Conservation (phyloP, 2,329 filamentous ascomycete genomes). For the Colletotrichum shisoi region DNA sequence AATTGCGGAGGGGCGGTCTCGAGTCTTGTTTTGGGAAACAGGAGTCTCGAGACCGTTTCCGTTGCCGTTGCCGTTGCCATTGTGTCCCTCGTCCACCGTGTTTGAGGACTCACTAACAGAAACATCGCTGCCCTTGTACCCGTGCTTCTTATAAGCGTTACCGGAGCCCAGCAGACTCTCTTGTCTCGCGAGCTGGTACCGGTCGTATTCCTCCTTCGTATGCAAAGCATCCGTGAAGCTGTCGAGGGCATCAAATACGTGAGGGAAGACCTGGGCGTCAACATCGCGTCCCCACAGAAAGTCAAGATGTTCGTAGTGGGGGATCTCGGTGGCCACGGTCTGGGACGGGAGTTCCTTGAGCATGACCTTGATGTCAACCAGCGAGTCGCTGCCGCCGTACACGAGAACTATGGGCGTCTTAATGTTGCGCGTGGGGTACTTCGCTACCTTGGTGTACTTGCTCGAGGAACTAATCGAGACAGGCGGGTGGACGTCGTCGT, state of each 20-base stretch:
- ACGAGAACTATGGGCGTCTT: slow-evolving; percentile 92
- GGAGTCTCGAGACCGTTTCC: slow-evolving; percentile 28
- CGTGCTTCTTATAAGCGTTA: slow-evolving; percentile 45
- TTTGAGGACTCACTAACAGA: slow-evolving; percentile 37
- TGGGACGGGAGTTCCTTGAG: slow-evolving; percentile 83
- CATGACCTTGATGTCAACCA: slow-evolving; percentile 95
- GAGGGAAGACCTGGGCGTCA: slow-evolving; percentile 82
- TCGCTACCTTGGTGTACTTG: slow-evolving; percentile 95
- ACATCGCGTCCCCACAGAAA: slow-evolving; percentile 94
- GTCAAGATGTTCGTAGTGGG: slow-evolving; percentile 95
- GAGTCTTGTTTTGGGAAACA: slow-evolving; percentile 14
- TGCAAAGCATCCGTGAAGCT: slow-evolving; percentile 69
- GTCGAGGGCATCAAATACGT: slow-evolving; percentile 88
- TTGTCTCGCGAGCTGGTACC: slow-evolving; percentile 62
- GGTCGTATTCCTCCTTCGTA: slow-evolving; percentile 67
- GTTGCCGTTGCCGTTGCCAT: slow-evolving; percentile 3
- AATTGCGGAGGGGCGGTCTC: slow-evolving; percentile 31
- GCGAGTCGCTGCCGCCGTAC: slow-evolving; percentile 90
- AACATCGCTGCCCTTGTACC: slow-evolving; percentile 45
- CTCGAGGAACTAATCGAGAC: slow-evolving; percentile 73
- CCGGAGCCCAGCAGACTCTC: slow-evolving; percentile 57
- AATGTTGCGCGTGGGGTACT: slow-evolving; percentile 96
- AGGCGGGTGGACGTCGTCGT: slow-evolving; percentile 86
- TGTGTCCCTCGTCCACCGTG: slow-evolving; percentile 21
- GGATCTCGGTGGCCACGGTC: slow-evolving; percentile 85